Evolutionary conservation across 345 rosid species (phyloP).

Genomic region (Pistacia integerrima): DNA sequence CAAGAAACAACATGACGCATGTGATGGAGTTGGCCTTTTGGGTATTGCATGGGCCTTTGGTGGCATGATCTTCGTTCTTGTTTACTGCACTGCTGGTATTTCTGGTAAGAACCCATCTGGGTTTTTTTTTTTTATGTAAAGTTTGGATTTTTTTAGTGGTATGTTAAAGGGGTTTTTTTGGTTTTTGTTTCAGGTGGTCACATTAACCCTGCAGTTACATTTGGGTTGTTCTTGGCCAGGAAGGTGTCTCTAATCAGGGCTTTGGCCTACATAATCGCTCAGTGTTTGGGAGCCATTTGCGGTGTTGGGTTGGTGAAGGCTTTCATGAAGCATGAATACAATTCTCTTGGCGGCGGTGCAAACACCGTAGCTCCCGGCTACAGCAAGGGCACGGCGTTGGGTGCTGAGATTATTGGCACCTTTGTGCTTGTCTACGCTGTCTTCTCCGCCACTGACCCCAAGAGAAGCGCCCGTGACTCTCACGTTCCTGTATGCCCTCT

Average conservation of each 20-base stretch:
- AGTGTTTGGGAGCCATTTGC: conserved; percentile 75
- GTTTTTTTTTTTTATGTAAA: background rate
- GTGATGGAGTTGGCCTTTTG: conserved; percentile 83
- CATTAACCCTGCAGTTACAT: conserved; percentile 71
- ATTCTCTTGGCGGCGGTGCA: conserved; percentile 66
- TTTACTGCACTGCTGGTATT: conserved; percentile 84
- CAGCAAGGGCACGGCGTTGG: conserved; percentile 70
- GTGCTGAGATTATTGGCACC: conserved; percentile 85
- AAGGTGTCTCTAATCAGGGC: conserved; percentile 75
- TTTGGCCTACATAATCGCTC: conserved; percentile 74
- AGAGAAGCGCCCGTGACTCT: conserved; percentile 86
- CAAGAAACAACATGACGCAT: conserved; percentile 58
- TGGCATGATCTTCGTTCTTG: conserved; percentile 78
- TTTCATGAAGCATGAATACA: conserved; percentile 61
- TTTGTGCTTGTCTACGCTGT: conserved; percentile 78
- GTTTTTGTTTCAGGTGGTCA: conserved; percentile 57
- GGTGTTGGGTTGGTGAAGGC: conserved; percentile 90
- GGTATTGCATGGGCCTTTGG: conserved; percentile 96
- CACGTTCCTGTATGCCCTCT: conserved; percentile 64
- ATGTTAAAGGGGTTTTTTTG: background rate
- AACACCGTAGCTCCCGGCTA: conserved; percentile 56
- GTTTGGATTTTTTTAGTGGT: background rate
- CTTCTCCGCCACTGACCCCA: conserved; percentile 88
- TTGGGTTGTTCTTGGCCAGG: conserved; percentile 68
- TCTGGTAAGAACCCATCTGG: conserved; percentile 47